Evolutionary conservation across 768 basidiomycete species (phyloP).

Genomic region (Amanita jacksonii): DNA sequence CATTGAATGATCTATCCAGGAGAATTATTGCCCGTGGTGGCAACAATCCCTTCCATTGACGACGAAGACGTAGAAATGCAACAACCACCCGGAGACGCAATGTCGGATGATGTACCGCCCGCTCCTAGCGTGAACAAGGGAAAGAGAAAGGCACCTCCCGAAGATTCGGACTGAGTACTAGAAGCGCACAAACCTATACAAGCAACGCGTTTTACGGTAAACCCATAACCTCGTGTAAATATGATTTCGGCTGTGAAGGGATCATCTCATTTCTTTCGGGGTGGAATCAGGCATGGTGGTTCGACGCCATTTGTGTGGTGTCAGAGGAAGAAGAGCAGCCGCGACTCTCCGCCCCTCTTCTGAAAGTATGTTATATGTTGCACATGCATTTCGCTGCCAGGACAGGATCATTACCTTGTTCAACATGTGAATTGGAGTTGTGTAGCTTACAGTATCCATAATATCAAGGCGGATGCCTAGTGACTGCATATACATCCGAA

Average conservation of each 20-base stretch:
- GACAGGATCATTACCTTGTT: background rate
- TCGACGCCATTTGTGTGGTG: slow-evolving; percentile 44
- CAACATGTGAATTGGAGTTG: slow-evolving; percentile 1
- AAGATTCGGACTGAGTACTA: slow-evolving; percentile 15
- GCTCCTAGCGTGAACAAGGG: slow-evolving; percentile 39
- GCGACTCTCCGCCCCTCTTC: slow-evolving; percentile 94
- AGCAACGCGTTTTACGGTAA: too few relatives aligned
- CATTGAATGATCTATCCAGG: slow-evolving; percentile 27
- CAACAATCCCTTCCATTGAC: slow-evolving; percentile 44
- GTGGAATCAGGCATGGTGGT: background rate
- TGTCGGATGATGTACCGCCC: slow-evolving; percentile 13
- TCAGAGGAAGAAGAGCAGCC: slow-evolving; percentile 75
- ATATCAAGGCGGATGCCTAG: slow-evolving; percentile 85
- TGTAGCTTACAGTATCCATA: slow-evolving; percentile 66
- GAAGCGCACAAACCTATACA: slow-evolving; percentile 7
- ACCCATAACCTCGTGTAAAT: too few relatives aligned
- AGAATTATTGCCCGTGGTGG: slow-evolving; percentile 47
- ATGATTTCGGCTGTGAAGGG: too few relatives aligned
- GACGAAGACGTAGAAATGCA: slow-evolving; percentile 50
- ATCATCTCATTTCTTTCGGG: too few relatives aligned
- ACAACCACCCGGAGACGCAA: slow-evolving; percentile 12
- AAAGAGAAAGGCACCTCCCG: slow-evolving; percentile 47
- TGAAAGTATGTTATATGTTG: slow-evolving; percentile 87
- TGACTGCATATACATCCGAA: slow-evolving; percentile 59
- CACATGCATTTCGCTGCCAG: slow-evolving; percentile 80